A percentile compares a stretch with the other conserved stretches of the same genome.
phyloP scores from a whole-genome alignment of 2,329 filamentous ascomycete species.

The Tolypocladium nubicola region DNA sequence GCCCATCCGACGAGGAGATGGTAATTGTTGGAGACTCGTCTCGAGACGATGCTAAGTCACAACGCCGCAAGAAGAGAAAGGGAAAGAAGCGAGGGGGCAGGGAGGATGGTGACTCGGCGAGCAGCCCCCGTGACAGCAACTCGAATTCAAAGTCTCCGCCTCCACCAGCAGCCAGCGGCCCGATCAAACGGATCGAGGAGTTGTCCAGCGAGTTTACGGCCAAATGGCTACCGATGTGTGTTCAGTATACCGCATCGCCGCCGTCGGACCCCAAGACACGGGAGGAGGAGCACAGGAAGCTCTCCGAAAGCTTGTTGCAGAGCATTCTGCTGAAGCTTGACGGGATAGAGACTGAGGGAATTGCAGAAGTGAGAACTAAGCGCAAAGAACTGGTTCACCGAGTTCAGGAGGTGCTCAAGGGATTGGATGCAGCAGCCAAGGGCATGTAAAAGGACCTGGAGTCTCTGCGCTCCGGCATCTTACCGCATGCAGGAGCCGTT shows the following conservation, averaged over 20 bases:
- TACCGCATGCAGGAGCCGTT: background rate
- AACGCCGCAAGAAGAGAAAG: slow-evolving; percentile 26
- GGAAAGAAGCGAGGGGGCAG: slow-evolving; percentile 32
- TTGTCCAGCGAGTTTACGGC: slow-evolving; percentile 53
- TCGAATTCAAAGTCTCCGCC: slow-evolving; percentile 22
- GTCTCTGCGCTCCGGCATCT: background rate
- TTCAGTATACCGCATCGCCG: slow-evolving; percentile 49
- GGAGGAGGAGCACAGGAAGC: slow-evolving; percentile 62
- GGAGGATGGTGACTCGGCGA: slow-evolving; percentile 28
- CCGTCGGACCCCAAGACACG: slow-evolving; percentile 57
- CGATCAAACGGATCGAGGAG: slow-evolving; percentile 50
- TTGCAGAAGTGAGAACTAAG: slow-evolving; percentile 50
- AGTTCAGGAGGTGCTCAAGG: slow-evolving; percentile 55
- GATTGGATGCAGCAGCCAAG: slow-evolving; percentile 43
- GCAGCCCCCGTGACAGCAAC: slow-evolving; percentile 33
- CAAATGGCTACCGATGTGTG: slow-evolving; percentile 54
- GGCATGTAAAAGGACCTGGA: slow-evolving; percentile 6
- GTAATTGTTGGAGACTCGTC: slow-evolving; percentile 34
- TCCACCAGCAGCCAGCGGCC: slow-evolving; percentile 20
- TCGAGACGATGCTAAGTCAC: slow-evolving; percentile 21
- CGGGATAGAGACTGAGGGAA: slow-evolving; percentile 62
- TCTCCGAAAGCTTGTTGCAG: slow-evolving; percentile 67
- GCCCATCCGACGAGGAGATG: slow-evolving; percentile 32
- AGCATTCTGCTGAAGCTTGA: slow-evolving; percentile 71
- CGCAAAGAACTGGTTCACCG: slow-evolving; percentile 65